Base-by-base conservation (phyloP, 352 stramenopile genomes). In the Thraustochytrium sp. region DNA sequence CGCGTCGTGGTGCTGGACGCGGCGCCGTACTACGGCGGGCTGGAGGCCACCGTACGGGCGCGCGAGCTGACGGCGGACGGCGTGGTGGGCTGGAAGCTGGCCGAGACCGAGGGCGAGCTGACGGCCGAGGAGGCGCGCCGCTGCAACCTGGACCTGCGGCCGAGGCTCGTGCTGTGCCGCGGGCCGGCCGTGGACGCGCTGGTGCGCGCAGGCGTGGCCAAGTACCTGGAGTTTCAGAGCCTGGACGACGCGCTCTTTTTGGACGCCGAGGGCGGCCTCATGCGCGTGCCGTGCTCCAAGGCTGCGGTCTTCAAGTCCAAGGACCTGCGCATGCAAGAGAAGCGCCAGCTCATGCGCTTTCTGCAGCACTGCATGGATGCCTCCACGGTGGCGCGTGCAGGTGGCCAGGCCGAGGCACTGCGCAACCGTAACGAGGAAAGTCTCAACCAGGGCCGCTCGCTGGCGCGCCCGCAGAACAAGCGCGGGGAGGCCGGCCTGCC, bases 281-380 rank as follows among this genome's bases (percentile, higher is more conserved):
- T 89, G 87, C 84, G 92, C 26, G 92, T 96, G 31, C 92, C 92
- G 53, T 95, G 92, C 86, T 94, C 90, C 3, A 96, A 96, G 87
- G 92, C 92, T 51, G 92, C 94, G 51, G 92, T 96, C 26, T 96
- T 96, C 82, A 90, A 92, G 51, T 94, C 91, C 75, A 93, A 92
- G 63, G 74, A 95, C 42, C 82, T 96, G n/a, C 85, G 86, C 8
- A 91, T 94, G 88, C 87, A 92, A 21, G 92, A 96, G 84, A 96
- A 96, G 76, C 90, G 92, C 1, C 88, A 92, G 83, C 82, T 96
- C 74, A 96, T 96, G 92, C 94, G 94, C 82, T 96, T 96, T 61
- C 56, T 96, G 36, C 92, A 95, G 86, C 95, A 94, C 62, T 90
- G 92, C 34, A 92, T 92, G 1, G 92, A 96, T 85, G 93, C 93